Conservation (phyloP, 306 rosid genomes). For the Adenanthera pavonina region DNA sequence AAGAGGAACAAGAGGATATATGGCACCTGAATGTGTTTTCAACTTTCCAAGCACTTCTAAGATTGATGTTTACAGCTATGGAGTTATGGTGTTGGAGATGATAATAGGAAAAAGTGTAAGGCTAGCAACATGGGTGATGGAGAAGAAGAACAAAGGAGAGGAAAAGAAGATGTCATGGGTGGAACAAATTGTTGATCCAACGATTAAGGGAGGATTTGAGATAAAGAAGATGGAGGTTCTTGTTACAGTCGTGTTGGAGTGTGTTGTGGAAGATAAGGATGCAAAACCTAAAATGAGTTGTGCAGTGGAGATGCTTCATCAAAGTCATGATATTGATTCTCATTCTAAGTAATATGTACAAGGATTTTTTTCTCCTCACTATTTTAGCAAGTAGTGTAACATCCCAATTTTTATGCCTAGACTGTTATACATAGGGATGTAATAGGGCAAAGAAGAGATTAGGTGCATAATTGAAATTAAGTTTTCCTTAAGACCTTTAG, state of each 20-base stretch:
- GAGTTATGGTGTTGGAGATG: conserved; percentile 9
- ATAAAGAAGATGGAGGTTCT: not conserved
- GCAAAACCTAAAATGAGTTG: not conserved
- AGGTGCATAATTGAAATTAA: no score
- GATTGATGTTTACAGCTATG: conserved; percentile 54
- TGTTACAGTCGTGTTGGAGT: no score
- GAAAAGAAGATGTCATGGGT: not conserved
- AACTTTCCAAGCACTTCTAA: conserved; percentile 51
- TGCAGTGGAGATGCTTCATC: not conserved
- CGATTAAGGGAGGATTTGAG: not conserved
- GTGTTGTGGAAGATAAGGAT: not conserved
- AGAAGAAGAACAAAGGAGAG: conserved; percentile 12
- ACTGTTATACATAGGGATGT: no score
- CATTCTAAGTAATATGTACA: no score
- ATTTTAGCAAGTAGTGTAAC: no score
- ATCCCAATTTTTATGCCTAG: no score
- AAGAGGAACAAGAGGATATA: conserved; percentile 51
- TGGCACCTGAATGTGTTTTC: conserved; percentile 33
- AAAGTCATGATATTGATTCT: not conserved
- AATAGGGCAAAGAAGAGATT: no score
- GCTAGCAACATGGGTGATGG: conserved; percentile 46
- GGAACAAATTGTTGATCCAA: conserved; percentile 39
- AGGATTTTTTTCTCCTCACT: no score
- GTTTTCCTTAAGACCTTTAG: no score
- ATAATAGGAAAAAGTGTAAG: conserved; percentile 26